phyloP scores from a whole-genome alignment of 225 moss, liverwort and hornwort species.

The Neckera pumila region DNA sequence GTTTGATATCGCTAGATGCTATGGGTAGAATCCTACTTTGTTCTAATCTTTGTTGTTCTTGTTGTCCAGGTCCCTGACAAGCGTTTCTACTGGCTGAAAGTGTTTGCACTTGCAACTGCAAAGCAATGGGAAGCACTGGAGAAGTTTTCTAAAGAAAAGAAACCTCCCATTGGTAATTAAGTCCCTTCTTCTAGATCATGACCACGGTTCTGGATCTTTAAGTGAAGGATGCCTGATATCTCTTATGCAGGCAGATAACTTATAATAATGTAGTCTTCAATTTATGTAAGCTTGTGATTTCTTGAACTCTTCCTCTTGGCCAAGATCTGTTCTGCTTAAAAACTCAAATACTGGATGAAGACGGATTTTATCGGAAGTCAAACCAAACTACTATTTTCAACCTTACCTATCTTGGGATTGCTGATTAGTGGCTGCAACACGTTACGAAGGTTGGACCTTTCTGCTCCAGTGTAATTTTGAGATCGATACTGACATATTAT shows the following conservation, averaged over 20 bases:
- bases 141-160: conserved; percentile 94
- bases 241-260: not conserved
- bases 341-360: not conserved
- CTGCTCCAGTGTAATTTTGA: not conserved
- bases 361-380: not conserved
- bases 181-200: not conserved
- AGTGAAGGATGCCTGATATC: not conserved
- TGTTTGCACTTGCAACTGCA: conserved; percentile 78
- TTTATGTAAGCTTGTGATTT: not conserved
- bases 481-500: not conserved
- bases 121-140: conserved; percentile 95
- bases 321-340: not conserved
- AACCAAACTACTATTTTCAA: not conserved
- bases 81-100: conserved; percentile 96
- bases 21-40: not conserved
- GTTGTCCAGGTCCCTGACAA: conserved; percentile 75
- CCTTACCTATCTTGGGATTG: not conserved
- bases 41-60: not conserved
- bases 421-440: not conserved
- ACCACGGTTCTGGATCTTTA: not conserved
- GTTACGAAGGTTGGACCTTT: not conserved
- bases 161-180: conserved; percentile 77
- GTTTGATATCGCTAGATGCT: not conserved
- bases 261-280: not conserved
- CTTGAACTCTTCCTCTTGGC: not conserved